Base-by-base conservation (phyloP, 495 filamentous ascomycete species). In the Podospora comata region DNA sequence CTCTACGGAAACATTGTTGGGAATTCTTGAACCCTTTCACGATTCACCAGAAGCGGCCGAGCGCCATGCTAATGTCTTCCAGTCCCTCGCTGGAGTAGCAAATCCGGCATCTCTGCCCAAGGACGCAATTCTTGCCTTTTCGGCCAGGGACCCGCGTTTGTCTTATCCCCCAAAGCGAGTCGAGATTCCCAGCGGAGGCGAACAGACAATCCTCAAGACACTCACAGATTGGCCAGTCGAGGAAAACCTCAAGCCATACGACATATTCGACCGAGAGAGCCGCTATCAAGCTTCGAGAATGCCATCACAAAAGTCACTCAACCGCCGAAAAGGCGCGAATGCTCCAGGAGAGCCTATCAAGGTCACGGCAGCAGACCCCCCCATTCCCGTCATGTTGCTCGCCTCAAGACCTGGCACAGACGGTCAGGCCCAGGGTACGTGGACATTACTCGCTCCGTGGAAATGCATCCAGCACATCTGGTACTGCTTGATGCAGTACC, bases 391-490 rank as follows among this genome's bases (percentile, higher is more conserved):
- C 32, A 83, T 97, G 15, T 78, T 93, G 26, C 77, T 91, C 11
- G 84, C 91, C 34, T 89, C 85, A 16, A 83, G 85, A 13, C 74
- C 83, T 27, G 68, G 76, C 16, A 68, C 71, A 13, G 73, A 75
- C n/a, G 80, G 80, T n/a, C 80, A 82, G 11, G 75, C 78, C 1
- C 88, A 89, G 59, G 90, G 91, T 0, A 87, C 82, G 1, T 98
- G 94, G 93, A 96, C 91, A 1, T 72, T 99, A 1, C 83, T 98
- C 34, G 81, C 95, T 3, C 95, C 95, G 0, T 98, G 95, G 94
- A 94, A 93, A 73, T 97, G 92, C 70, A 89, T 97, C 32, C 78
- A 84, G 23, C 88, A 93, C 1, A 80, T 98, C 48, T 99, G 95
- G 95, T 91, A 94, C 72, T 85, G 86, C 18, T 72, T 99, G 15